Evolutionary conservation across 2,329 filamentous ascomycete genomes (phyloP).

Genomic region (Ascochyta viciae-villosae): DNA sequence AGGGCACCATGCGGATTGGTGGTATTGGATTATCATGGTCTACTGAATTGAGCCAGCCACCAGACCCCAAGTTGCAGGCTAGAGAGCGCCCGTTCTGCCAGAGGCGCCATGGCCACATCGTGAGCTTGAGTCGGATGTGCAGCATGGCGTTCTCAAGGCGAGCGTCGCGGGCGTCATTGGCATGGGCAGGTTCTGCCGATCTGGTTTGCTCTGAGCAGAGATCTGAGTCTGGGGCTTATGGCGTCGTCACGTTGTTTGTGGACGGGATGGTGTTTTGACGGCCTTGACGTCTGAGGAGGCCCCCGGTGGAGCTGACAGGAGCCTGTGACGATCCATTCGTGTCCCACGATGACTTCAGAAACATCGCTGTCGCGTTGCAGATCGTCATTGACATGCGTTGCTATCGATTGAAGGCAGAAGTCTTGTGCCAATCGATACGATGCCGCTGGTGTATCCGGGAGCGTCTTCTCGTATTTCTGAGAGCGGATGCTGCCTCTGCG

Average conservation of each 20-base stretch:
- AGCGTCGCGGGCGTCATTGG: constrained; percentile 1
- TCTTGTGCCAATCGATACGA: not conserved
- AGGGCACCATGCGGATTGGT: constrained; percentile 13
- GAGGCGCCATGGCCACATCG: constrained; percentile 1
- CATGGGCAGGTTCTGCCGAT: constrained; percentile 6
- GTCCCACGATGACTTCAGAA: constrained; percentile 11
- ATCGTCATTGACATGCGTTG: not conserved
- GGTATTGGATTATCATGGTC: constrained; percentile 2
- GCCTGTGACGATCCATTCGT: constrained; percentile 4
- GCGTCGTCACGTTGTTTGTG: constrained; percentile 1
- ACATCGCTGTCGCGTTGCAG: constrained; percentile 3
- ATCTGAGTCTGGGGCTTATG: constrained; percentile 6
- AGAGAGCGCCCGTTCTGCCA: not conserved
- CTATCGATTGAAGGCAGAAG: not conserved
- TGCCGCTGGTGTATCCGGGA: not conserved
- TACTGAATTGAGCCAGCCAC: constrained; percentile 16
- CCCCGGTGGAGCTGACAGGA: not conserved
- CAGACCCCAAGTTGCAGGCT: constrained; percentile 3
- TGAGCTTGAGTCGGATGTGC: constrained; percentile 1
- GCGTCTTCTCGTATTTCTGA: not conserved
- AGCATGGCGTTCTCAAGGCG: constrained; percentile 1
- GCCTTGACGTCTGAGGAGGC: constrained; percentile 15
- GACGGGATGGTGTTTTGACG: constrained; percentile 4
- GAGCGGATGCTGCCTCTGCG: not conserved
- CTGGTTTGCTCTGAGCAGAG: constrained; percentile 4